Conservation (phyloP, 148 eudicot genomes). For the Euryodendron excelsum region DNA sequence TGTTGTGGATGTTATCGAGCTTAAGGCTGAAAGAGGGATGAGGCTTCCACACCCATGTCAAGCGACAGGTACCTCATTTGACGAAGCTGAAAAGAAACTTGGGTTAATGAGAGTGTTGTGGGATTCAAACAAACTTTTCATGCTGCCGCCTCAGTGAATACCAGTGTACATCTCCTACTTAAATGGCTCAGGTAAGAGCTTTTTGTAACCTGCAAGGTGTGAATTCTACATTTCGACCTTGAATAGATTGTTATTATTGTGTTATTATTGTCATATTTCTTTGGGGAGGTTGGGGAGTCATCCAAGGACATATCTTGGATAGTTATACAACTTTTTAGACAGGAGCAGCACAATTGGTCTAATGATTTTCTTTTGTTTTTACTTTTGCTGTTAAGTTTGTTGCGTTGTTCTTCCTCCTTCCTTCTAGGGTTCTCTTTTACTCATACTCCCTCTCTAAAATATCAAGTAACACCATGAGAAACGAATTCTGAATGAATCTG, state of each 20-base stretch:
- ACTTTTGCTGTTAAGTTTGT: conserved; percentile 58
- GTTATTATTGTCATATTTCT: background rate
- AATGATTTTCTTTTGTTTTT: conserved; percentile 50
- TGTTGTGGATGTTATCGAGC: conserved; percentile 70
- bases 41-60: conserved; percentile 60
- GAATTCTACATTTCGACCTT: background rate
- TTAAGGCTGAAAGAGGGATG: conserved; percentile 39
- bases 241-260: background rate
- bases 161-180: background rate
- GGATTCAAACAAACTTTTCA: conserved; percentile 50
- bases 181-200: conserved; percentile 12
- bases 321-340: background rate
- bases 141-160: conserved; percentile 28
- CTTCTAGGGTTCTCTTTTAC: background rate
- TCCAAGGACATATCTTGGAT: background rate
- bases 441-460: background rate
- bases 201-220: background rate
- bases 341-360: background rate
- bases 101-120: conserved; percentile 66
- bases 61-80: conserved; percentile 44
- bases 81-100: too few relatives aligned
- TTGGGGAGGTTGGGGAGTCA: background rate
- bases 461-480: too few relatives aligned
- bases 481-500: background rate
- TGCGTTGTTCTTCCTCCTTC: conserved; percentile 28